Conservation (phyloP, 345 rosid genomes). For the Passiflora organensis region DNA sequence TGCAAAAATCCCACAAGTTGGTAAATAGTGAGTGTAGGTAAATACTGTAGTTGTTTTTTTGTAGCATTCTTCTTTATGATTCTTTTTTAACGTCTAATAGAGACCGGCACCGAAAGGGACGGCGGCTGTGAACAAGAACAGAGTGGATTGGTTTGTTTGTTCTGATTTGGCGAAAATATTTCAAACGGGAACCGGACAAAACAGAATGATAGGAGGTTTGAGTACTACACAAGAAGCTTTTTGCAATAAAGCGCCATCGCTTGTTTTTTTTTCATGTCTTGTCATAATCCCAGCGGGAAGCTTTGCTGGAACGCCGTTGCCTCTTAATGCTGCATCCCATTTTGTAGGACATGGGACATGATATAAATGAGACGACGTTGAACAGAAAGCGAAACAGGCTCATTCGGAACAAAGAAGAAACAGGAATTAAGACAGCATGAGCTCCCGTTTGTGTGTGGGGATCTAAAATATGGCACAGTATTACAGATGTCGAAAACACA, state of each 20-base stretch:
- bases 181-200: conserved; percentile 5
- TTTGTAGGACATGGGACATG: too few relatives aligned
- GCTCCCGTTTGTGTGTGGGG: too few relatives aligned
- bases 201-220: conserved; percentile 12
- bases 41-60: conserved; percentile 13
- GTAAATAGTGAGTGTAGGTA: background rate
- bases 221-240: accelerated
- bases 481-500: too few relatives aligned
- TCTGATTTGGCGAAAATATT: background rate
- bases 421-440: too few relatives aligned
- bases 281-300: too few relatives aligned
- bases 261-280: background rate
- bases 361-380: too few relatives aligned
- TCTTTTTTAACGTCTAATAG: conserved; percentile 26
- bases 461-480: too few relatives aligned
- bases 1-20: conserved; percentile 6
- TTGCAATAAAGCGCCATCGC: background rate
- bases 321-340: too few relatives aligned
- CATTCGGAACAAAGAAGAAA: too few relatives aligned
- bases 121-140: background rate
- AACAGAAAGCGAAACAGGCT: too few relatives aligned
- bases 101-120: conserved; percentile 29
- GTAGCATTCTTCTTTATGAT: conserved; percentile 22
- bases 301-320: too few relatives aligned
- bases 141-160: background rate